phyloP scores from a whole-genome alignment of 306 rosid species.

The Leucaena leucocephala region DNA sequence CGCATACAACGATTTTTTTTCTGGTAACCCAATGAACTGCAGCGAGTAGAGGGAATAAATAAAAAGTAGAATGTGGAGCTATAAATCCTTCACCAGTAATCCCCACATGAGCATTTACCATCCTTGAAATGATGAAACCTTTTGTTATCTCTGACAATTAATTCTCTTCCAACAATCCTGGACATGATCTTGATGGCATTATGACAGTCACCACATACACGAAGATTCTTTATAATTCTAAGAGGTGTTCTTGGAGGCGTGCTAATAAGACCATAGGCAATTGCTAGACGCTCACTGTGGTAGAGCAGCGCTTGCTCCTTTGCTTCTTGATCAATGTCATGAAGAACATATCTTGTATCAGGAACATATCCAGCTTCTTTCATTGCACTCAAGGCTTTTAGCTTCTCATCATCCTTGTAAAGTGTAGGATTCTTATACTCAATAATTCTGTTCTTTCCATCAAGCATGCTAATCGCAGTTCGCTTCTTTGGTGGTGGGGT shows the following conservation, averaged over 20 bases:
- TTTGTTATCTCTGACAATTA: constrained; percentile 11
- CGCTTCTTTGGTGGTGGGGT: constrained; percentile 45
- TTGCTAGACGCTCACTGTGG: constrained; percentile 18
- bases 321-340: constrained; percentile 15
- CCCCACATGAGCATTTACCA: constrained; percentile 55
- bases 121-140: constrained; percentile 21
- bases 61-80: constrained; percentile 1
- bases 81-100: constrained; percentile 71
- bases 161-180: constrained; percentile 12
- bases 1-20: constrained; percentile 3
- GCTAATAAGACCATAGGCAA: constrained; percentile 16
- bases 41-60: constrained; percentile 13
- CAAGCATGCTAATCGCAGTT: constrained; percentile 41
- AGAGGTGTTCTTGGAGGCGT: constrained; percentile 16
- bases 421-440: constrained; percentile 40
- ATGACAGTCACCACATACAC: constrained; percentile 15
- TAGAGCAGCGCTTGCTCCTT: constrained; percentile 22
- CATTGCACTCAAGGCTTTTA: constrained; percentile 11
- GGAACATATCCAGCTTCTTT: constrained; percentile 13
- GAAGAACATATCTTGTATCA: constrained; percentile 15
- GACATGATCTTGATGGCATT: constrained; percentile 16
- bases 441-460: constrained; percentile 3
- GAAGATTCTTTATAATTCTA: constrained; percentile 11
- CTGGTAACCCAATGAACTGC: constrained; percentile 18
- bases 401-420: constrained; percentile 45